Percentiles rank a stretch among this genome's conserved stretches.
These are phyloP conservation scores for Naganishia antarctica DNA, from an alignment of 768 basidiomycete species.

Conservation along the genomic window DNA sequence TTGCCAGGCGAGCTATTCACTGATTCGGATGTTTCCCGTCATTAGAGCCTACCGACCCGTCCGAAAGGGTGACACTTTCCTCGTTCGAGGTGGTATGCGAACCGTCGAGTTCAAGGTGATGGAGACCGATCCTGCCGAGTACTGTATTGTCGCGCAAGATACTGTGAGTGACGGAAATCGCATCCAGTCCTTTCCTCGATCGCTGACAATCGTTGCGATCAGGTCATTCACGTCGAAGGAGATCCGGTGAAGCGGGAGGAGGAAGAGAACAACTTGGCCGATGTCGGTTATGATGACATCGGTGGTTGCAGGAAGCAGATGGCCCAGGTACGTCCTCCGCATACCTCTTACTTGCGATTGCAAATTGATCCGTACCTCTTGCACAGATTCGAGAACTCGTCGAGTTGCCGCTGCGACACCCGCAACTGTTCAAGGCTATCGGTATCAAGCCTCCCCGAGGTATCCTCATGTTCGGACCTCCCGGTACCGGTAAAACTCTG, in stretches of 20 bases:
- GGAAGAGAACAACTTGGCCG: slow-evolving; percentile 90
- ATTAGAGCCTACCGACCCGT: slow-evolving; percentile 84
- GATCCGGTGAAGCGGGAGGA: slow-evolving; percentile 98
- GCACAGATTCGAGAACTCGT: slow-evolving; percentile 85
- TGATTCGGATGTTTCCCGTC: no score
- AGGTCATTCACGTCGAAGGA: slow-evolving; percentile 63
- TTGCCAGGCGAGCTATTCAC: no score
- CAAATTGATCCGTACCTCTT: neutral
- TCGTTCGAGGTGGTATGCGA: slow-evolving; percentile 95
- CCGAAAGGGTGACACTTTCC: slow-evolving; percentile 97
- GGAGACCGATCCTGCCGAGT: slow-evolving; percentile 95
- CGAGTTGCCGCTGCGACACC: slow-evolving; percentile 94
- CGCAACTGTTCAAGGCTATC: slow-evolving; percentile 98
- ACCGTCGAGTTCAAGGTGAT: slow-evolving; percentile 99
- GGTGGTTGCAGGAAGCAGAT: slow-evolving; percentile 99
- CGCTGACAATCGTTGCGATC: neutral
- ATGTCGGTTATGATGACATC: slow-evolving; percentile 98
- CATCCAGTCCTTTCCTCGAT: neutral
- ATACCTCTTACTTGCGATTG: neutral
- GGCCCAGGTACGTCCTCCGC: slow-evolving; percentile 61
- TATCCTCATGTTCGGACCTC: slow-evolving; percentile 97
- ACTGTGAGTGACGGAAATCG: slow-evolving; percentile 77
- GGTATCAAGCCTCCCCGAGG: slow-evolving; percentile 99
- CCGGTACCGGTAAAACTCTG: slow-evolving; percentile 98
- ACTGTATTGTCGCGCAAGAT: slow-evolving; percentile 98